These are phyloP conservation scores for Talaromyces trachyspermus DNA, from an alignment of 495 filamentous ascomycete genomes.

Conservation along the genomic window DNA sequence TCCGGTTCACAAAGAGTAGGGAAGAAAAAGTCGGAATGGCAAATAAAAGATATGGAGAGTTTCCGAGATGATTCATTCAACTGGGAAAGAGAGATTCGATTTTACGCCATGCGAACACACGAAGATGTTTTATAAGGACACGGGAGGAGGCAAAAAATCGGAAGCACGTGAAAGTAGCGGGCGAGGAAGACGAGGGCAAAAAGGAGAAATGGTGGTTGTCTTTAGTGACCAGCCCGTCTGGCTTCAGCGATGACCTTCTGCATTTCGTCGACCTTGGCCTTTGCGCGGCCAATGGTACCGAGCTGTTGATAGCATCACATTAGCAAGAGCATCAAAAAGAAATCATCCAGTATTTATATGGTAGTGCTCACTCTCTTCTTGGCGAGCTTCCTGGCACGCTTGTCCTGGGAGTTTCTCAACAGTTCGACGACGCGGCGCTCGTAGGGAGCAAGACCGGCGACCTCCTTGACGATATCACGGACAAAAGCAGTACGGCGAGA, in stretches of 20 bases:
- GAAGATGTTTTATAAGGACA: too few relatives aligned
- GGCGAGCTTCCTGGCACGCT: constrained; percentile 96
- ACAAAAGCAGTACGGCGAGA: constrained; percentile 93
- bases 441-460: constrained; percentile 84
- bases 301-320: constrained; percentile 43
- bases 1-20: too few relatives aligned
- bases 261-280: constrained; percentile 98
- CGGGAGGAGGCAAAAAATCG: neutral
- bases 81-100: too few relatives aligned
- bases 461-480: constrained; percentile 90
- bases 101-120: too few relatives aligned
- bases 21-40: too few relatives aligned
- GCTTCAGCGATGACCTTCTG: constrained; percentile 94
- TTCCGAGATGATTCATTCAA: too few relatives aligned
- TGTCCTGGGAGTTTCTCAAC: constrained; percentile 97
- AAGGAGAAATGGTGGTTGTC: neutral
- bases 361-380: constrained; percentile 82
- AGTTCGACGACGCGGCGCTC: constrained; percentile 98
- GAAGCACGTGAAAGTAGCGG: neutral
- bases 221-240: constrained; percentile 75
- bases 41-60: too few relatives aligned
- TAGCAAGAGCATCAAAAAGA: too few relatives aligned
- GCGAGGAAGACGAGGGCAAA: neutral
- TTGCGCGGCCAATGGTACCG: constrained; percentile 94
- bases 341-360: too few relatives aligned